A percentile compares a stretch with the other conserved stretches of the same genome.
Evolutionary conservation across 495 filamentous ascomycete genomes (phyloP).

Genomic region (Hyphodiscus hymeniophilus): DNA sequence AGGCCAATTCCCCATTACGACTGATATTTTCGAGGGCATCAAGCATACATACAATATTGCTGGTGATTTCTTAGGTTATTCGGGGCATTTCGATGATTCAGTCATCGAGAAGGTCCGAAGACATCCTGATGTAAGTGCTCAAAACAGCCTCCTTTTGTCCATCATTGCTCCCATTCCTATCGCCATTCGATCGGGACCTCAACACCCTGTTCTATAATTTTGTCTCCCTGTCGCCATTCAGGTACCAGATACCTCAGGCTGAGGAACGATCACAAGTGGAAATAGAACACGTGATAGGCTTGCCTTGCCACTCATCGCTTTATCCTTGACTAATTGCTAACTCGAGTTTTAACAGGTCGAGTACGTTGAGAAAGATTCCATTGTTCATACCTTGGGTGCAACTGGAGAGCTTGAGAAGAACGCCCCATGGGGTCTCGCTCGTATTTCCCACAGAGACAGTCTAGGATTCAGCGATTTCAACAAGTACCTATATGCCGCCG

Average conservation of each 20-base stretch:
- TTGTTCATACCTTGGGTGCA: constrained; percentile 67
- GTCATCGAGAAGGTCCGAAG: constrained; percentile 89
- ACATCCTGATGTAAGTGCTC: constrained; percentile 87
- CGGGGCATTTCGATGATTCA: constrained; percentile 90
- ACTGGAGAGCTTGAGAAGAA: constrained; percentile 64
- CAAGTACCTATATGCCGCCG: constrained; percentile 89
- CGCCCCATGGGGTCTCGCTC: constrained; percentile 94
- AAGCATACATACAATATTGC: constrained; percentile 95
- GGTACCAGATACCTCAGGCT: neutral
- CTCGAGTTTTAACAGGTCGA: constrained; percentile 58
- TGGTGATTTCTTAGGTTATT: constrained; percentile 77
- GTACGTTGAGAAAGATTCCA: constrained; percentile 89
- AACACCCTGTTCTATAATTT: neutral
- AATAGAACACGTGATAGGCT: constrained; percentile 10
- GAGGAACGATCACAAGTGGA: neutral
- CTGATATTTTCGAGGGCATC: constrained; percentile 70
- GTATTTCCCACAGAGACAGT: constrained; percentile 88
- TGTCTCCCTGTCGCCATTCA: neutral
- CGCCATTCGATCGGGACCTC: neutral
- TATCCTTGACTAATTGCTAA: constrained; percentile 11
- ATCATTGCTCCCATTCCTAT: neutral
- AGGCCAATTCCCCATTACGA: constrained; percentile 61
- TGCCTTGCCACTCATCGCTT: neutral
- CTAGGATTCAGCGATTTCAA: constrained; percentile 90
- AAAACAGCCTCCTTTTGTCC: neutral